A percentile compares a stretch with the other conserved stretches of the same genome.
Evolutionary conservation across 257 asterid genomes (phyloP).

Genomic region (Capsicum chinense): DNA sequence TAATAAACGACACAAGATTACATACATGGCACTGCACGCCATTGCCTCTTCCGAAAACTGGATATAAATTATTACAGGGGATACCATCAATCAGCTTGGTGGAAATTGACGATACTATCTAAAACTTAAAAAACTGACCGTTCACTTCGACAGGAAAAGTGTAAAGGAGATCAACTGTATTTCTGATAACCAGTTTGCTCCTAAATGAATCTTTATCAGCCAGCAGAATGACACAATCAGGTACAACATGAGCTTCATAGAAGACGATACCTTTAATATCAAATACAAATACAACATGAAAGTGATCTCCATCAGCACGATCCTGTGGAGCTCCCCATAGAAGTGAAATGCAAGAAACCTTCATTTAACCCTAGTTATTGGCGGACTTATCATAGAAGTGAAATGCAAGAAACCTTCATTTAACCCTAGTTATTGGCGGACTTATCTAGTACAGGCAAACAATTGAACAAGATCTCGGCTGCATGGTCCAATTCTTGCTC

Average conservation of each 20-base stretch:
- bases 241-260: conserved; percentile 6
- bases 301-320: not conserved
- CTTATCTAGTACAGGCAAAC: conserved; percentile 70
- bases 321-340: conserved; percentile 9
- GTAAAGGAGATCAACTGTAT: not conserved
- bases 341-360: too few species aligned
- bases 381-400: too few species aligned
- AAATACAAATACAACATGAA: not conserved
- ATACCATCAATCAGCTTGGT: not conserved
- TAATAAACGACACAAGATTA: not conserved
- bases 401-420: not conserved
- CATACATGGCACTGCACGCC: not conserved
- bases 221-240: not conserved
- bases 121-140: conserved; percentile 9
- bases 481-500: conserved; percentile 71
- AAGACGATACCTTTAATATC: not conserved
- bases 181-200: not conserved
- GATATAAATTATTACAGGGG: not conserved
- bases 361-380: too few species aligned
- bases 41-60: not conserved
- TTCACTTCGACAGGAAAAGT: not conserved
- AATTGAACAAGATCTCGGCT: conserved; percentile 55
- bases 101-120: conserved; percentile 18
- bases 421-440: conserved; percentile 7
- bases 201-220: conserved; percentile 20